Percentiles rank a stretch among this genome's conserved stretches.
phyloP scores from a whole-genome alignment of 2,329 filamentous ascomycete species.

The Alternaria metachromatica region DNA sequence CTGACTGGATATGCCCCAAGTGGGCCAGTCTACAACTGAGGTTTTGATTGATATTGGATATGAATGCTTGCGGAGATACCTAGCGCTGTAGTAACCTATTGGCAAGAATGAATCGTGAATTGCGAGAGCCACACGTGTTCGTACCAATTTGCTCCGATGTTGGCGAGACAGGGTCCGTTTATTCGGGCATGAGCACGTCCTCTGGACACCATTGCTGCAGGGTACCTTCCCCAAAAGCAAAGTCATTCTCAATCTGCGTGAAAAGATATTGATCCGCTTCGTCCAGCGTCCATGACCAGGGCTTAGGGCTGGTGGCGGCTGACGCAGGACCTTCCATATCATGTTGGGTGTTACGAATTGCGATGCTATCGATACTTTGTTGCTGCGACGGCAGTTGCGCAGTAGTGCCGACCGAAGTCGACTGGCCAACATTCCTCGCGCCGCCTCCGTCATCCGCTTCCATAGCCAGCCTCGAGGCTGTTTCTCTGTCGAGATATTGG shows the following conservation, averaged over 20 bases:
- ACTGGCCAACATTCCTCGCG: conserved; percentile 14
- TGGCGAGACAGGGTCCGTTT: background rate
- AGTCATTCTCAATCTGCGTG: conserved; percentile 41
- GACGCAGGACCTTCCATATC: conserved; percentile 10
- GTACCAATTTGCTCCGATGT: background rate
- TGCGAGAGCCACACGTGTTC: background rate
- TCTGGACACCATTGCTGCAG: conserved; percentile 30
- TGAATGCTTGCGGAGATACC: background rate
- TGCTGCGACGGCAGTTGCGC: conserved; percentile 8
- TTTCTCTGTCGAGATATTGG: conserved; percentile 56
- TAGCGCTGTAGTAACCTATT: background rate
- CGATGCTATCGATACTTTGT: background rate
- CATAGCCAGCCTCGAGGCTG: conserved; percentile 48
- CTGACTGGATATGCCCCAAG: conserved; percentile 50
- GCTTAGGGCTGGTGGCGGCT: conserved; percentile 18
- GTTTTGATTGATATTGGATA: background rate
- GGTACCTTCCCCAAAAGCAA: conserved; percentile 38
- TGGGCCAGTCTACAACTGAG: conserved; percentile 11
- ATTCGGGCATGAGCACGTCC: conserved; percentile 16
- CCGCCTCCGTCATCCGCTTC: conserved; percentile 34
- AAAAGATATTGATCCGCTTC: conserved; percentile 42
- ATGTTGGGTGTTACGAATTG: background rate
- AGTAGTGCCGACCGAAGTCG: conserved; percentile 9
- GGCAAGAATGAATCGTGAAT: background rate
- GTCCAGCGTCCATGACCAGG: conserved; percentile 39